A percentile compares a stretch with the other conserved stretches of the same genome.
phyloP scores from a whole-genome alignment of 441 rosid species.

The Corymbia calophylla region DNA sequence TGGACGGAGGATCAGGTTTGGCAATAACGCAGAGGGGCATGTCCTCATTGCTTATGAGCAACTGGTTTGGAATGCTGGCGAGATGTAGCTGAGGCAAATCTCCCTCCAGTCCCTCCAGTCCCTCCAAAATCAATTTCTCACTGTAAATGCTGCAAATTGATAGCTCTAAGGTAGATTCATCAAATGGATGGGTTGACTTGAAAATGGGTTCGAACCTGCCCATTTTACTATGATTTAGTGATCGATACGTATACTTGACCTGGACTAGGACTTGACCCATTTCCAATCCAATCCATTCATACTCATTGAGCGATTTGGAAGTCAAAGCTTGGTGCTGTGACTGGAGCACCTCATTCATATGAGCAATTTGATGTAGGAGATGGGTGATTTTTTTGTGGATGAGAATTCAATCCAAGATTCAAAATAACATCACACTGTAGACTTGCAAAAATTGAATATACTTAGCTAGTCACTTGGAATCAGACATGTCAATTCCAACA shows the following conservation, averaged over 20 bases:
- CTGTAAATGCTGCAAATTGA: not conserved
- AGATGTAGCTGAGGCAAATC: not conserved
- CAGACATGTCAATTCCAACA: not conserved
- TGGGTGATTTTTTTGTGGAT: conserved; percentile 43
- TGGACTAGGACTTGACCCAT: not conserved
- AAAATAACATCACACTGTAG: not conserved
- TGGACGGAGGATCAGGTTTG: not conserved
- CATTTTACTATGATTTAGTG: not conserved
- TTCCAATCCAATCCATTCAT: not conserved
- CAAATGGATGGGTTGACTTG: not conserved
- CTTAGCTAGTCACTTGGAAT: not conserved
- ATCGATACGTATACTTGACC: not conserved
- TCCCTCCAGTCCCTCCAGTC: not conserved
- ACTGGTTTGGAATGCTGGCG: not conserved
- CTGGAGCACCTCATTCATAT: conserved; percentile 49
- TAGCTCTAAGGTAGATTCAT: not conserved
- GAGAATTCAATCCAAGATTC: not conserved
- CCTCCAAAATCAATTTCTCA: not conserved
- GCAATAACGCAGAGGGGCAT: not conserved
- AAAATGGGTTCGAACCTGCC: not conserved
- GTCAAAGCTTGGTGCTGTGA: conserved; percentile 31
- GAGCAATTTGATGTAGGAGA: conserved; percentile 57
- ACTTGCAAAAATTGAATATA: not conserved
- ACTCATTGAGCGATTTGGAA: conserved; percentile 13
- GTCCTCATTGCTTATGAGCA: not conserved